Percentiles rank a stretch among this genome's conserved stretches.
phyloP scores from a whole-genome alignment of 2,329 filamentous ascomycete species.

The Zarea fungicola region DNA sequence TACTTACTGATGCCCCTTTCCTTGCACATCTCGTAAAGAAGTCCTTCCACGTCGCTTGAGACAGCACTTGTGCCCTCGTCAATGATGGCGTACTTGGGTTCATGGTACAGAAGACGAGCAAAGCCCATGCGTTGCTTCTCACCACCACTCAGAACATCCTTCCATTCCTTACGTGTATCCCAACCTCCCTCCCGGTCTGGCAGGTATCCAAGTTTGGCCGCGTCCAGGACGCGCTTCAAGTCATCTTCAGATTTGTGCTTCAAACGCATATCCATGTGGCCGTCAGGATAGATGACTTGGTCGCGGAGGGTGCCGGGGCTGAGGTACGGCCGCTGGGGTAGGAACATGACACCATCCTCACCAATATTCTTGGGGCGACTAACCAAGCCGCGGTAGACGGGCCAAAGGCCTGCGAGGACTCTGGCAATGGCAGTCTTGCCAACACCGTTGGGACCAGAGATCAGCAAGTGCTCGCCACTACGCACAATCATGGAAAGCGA shows the following conservation, averaged over 20 bases:
- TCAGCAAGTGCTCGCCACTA: conserved; percentile 86
- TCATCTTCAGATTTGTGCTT: conserved; percentile 73
- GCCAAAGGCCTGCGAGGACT: conserved; percentile 89
- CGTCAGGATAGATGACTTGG: conserved; percentile 96
- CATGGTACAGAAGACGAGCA: conserved; percentile 86
- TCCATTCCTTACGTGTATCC: conserved; percentile 97
- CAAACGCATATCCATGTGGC: conserved; percentile 87
- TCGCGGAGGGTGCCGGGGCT: conserved; percentile 89
- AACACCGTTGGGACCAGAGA: conserved; percentile 90
- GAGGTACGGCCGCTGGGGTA: conserved; percentile 89
- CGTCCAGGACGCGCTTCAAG: conserved; percentile 71
- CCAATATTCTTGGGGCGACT: conserved; percentile 77
- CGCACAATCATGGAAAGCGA: conserved; percentile 85
- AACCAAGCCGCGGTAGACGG: conserved; percentile 87
- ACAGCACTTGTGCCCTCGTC: conserved; percentile 96
- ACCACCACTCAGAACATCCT: conserved; percentile 92
- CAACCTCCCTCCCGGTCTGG: conserved; percentile 90
- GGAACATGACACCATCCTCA: conserved; percentile 94
- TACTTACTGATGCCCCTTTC: conserved; percentile 84
- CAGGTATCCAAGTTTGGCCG: conserved; percentile 81
- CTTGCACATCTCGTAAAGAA: conserved; percentile 91
- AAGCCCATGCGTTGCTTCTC: conserved; percentile 97
- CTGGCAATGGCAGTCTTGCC: conserved; percentile 87
- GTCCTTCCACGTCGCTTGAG: conserved; percentile 86
- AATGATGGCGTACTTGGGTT: conserved; percentile 88